Conservation (phyloP, 257 asterid species). For the Parsonsia alboflavescens region DNA sequence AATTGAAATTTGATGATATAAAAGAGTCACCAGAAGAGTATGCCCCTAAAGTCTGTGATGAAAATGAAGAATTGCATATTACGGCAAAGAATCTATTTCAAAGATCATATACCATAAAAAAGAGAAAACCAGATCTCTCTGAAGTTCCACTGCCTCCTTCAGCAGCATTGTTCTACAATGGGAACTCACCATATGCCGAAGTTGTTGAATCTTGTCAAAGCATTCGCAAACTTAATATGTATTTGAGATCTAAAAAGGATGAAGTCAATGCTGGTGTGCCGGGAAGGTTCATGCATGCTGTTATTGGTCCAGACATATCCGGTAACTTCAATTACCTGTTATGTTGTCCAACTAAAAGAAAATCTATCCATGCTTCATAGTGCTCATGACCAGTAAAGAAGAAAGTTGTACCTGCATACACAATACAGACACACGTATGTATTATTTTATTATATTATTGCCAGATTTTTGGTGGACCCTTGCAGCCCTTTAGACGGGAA, state of each 20-base stretch:
- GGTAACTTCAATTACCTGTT: slow-evolving; percentile 36
- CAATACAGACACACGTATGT: background rate
- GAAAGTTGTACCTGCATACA: background rate
- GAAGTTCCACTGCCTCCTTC: slow-evolving; percentile 65
- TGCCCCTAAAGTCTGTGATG: slow-evolving; percentile 27
- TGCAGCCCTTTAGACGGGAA: background rate
- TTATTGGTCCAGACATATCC: slow-evolving; percentile 53
- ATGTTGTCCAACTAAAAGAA: background rate
- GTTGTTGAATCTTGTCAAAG: slow-evolving; percentile 51
- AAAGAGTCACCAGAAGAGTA: slow-evolving; percentile 24
- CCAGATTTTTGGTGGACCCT: background rate
- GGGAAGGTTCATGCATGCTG: slow-evolving; percentile 71
- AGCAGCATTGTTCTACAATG: slow-evolving; percentile 62
- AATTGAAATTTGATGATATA: slow-evolving; percentile 20
- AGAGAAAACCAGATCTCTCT: slow-evolving; percentile 30
- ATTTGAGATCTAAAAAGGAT: slow-evolving; percentile 51
- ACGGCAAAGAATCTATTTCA: slow-evolving; percentile 21
- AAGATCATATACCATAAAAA: slow-evolving; percentile 37
- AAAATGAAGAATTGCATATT: slow-evolving; percentile 27
- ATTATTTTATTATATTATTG: background rate
- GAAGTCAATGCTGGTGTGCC: slow-evolving; percentile 68
- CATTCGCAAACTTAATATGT: slow-evolving; percentile 48
- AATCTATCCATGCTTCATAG: background rate
- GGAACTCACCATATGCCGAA: slow-evolving; percentile 49
- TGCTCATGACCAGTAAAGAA: background rate